Evolutionary conservation across 2,329 filamentous ascomycete species (phyloP), one percentile per base, ranked within the genome.

Genomic region (Chrysoporthe austroafricana): DNA sequence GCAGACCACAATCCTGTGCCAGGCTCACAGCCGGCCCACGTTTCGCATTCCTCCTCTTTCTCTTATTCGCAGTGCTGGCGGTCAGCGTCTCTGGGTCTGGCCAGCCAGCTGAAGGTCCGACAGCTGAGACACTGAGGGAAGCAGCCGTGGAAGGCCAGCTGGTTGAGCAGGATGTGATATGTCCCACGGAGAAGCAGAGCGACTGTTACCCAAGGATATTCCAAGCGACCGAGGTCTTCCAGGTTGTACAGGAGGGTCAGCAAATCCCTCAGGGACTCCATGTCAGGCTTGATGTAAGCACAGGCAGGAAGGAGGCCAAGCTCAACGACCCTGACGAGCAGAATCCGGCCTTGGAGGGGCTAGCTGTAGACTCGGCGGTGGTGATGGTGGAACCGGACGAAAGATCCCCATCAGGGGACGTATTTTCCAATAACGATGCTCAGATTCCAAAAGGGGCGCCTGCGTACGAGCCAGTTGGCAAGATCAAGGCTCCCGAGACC

Each of bases 171-270:
- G 85, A 89, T 52, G 78, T 91, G 65, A 90, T 92, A 76, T 92
- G 90, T 72, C 87, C 89, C 75, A 87, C 86, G 54, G 79, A 83
- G 60, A 82, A 89, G 72, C 79, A 82, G 0, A 77, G 82, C 58
- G 88, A 90, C 67, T 92, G 90, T 76, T 92, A 92, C 71, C 88
- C 89, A 1, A 84, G 83, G 60, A 70, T 89, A 1, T 92, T 92
- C 69, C 81, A 85, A 66, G 81, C 90, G 1, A 91, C 89, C 1
- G 79, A 88, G 60, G 83, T 90, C 66, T 92, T 91, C 71, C 88
- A 90, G 75, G 73, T 78, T 8, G 82, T 92, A 52, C 86, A 83
- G 69, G 83, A 87, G 46, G 90, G 90, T 72, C 90, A 92, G 75
- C 85, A 90, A 48, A 74, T 92, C 3, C 89, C 90, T 1, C 78